Percentiles rank a stretch among this genome's conserved stretches.
Evolutionary conservation across 2,329 filamentous ascomycete species (phyloP).

Genomic region (Mycosphaerelloides madeirae): DNA sequence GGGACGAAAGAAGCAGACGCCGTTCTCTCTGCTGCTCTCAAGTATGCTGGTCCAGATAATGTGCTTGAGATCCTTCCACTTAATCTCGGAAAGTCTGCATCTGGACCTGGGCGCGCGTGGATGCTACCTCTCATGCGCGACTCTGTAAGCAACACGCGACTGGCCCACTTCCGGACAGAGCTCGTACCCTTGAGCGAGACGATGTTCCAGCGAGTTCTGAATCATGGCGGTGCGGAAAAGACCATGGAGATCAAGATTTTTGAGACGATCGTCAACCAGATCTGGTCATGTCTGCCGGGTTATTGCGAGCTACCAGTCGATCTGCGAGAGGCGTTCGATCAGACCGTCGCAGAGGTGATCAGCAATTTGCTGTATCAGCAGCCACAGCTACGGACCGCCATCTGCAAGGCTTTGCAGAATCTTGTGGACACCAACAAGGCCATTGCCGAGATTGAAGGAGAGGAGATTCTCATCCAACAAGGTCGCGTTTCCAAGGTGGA

Average conservation of each 20-base stretch:
- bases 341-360: slow-evolving; percentile 80
- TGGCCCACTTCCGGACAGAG: slow-evolving; percentile 78
- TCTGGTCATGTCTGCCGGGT: slow-evolving; percentile 88
- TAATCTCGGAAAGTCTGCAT: slow-evolving; percentile 71
- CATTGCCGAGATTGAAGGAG: slow-evolving; percentile 64
- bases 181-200: slow-evolving; percentile 84
- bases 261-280: slow-evolving; percentile 91
- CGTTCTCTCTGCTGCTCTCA: slow-evolving; percentile 80
- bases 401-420: slow-evolving; percentile 81
- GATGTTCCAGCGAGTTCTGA: slow-evolving; percentile 83
- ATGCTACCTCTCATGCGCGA: slow-evolving; percentile 87
- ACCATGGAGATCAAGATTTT: slow-evolving; percentile 97
- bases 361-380: slow-evolving; percentile 92
- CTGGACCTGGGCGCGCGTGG: slow-evolving; percentile 84
- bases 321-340: slow-evolving; percentile 63
- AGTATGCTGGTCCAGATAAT: slow-evolving; percentile 82
- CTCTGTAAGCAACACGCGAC: slow-evolving; percentile 79
- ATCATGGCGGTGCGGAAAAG: slow-evolving; percentile 77
- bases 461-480: slow-evolving; percentile 70
- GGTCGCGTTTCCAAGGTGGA: slow-evolving; percentile 69
- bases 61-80: slow-evolving; percentile 79
- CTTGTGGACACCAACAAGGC: slow-evolving; percentile 89
- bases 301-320: slow-evolving; percentile 93
- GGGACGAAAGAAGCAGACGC: slow-evolving; percentile 94
- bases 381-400: slow-evolving; percentile 75